Evolutionary conservation across 352 stramenopile species (phyloP).

Genomic region (Phytophthora podocarpi): DNA sequence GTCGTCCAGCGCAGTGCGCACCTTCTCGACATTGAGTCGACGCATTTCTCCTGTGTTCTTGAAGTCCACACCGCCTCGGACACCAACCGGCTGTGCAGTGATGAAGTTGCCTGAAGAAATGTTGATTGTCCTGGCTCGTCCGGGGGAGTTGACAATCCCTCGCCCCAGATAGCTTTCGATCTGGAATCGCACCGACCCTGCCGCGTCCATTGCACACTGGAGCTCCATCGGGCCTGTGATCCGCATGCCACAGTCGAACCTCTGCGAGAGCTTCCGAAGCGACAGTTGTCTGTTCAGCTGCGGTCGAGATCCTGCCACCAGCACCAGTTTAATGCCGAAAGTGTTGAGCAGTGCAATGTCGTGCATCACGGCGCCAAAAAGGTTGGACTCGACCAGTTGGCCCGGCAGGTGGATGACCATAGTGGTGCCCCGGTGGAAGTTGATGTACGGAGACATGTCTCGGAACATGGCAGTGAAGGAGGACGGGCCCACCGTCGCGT

Average conservation of each 20-base stretch:
- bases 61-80: constrained; percentile 88
- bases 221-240: constrained; percentile 94
- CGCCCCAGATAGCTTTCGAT: constrained; percentile 88
- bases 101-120: constrained; percentile 98
- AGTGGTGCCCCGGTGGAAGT: constrained; percentile 94
- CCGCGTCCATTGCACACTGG: constrained; percentile 95
- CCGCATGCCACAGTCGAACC: constrained; percentile 82
- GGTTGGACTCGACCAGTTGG: constrained; percentile 91
- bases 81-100: constrained; percentile 90
- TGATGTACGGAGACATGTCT: constrained; percentile 97
- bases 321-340: constrained; percentile 93
- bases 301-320: constrained; percentile 95
- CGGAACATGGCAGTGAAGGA: constrained; percentile 94
- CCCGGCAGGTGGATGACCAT: constrained; percentile 97
- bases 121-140: constrained; percentile 80
- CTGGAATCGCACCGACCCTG: constrained; percentile 88
- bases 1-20: constrained; percentile 91
- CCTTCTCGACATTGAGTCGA: constrained; percentile 91
- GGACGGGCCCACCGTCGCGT: constrained; percentile 40
- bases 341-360: constrained; percentile 96
- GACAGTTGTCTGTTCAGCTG: constrained; percentile 94
- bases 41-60: constrained; percentile 95
- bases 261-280: constrained; percentile 64
- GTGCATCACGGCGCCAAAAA: constrained; percentile 94
- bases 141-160: constrained; percentile 85